Conservation (phyloP, 2,329 filamentous ascomycete genomes). For the Pseudogymnoascus sp. region DNA sequence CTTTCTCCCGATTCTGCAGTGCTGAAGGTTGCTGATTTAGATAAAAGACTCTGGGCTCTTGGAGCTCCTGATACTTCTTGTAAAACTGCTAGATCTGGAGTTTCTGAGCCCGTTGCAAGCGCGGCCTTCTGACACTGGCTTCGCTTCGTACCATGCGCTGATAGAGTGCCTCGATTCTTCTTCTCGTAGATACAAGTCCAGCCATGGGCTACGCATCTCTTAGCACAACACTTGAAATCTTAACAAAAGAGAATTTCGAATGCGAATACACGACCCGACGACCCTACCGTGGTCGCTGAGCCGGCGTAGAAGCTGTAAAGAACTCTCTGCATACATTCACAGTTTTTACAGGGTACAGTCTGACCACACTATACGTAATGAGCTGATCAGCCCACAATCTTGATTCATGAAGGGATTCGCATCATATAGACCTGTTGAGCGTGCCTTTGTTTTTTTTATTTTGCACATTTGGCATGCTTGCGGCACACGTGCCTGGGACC, state of each 20-base stretch:
- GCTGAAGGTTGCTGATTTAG: not conserved
- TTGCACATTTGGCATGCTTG: not conserved
- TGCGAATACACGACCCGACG: not conserved
- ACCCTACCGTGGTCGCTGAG: not conserved
- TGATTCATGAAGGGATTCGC: not conserved
- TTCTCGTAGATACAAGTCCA: not conserved
- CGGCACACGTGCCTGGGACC: not conserved
- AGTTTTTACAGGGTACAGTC: not conserved
- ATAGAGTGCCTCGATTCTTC: not conserved
- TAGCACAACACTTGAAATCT: not conserved
- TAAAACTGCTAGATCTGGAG: not conserved
- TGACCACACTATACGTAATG: not conserved
- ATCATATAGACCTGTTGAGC: not conserved
- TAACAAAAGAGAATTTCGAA: not conserved
- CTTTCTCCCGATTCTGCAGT: not conserved
- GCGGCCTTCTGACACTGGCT: not conserved
- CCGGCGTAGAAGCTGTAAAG: not conserved
- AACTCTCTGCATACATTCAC: not conserved
- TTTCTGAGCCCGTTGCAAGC: not conserved
- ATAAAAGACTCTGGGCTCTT: not conserved
- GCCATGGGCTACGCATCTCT: not conserved
- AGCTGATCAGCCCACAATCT: not conserved
- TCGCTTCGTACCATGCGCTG: not conserved
- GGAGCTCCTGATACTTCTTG: not conserved
- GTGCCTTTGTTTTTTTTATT: not conserved